Base-by-base conservation (phyloP, 108 stramenopile genomes). In the Ochromonas danica region DNA sequence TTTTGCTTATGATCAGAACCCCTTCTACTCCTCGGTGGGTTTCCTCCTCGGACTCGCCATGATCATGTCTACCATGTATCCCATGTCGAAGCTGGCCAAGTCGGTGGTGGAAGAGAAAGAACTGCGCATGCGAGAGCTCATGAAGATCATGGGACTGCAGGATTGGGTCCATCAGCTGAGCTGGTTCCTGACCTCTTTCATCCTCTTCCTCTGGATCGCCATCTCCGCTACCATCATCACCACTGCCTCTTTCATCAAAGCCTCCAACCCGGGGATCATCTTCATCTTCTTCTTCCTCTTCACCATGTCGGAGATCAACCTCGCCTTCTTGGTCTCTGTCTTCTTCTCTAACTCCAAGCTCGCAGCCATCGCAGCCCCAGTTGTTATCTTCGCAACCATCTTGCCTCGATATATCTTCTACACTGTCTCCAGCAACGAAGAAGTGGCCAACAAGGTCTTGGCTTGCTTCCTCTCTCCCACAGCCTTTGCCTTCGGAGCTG, bases 401-500 rank as follows among this genome's bases (percentile, higher is more conserved):
- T 74, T 90, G 43, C 89, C 86, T 40, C 78, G 88, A 61, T 60
- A 10, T 61, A 36, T 61, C 63, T 60, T 61, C 63, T 25, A 10
- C 41, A n/a, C 36, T n/a, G 3, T 17, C 2, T 2, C 71, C 1
- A 43, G 22, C 41, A 42, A 40, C 40, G 71, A 40, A n/a, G 40
- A 40, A n/a, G 41, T 43, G 6, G 71, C 41, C 41, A 71, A 80
- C 39, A 88, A 88, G 83, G 71, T 70, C 0, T 57, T 84, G n/a
- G 88, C 88, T 1, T 80, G 80, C 30, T 78, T 90, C 3, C 62
- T 89, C 25, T 85, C 86, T 27, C 87, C 85, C 3, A 85, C 89
- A 43, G 89, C 89, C 25, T 90, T 90, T 43, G 83, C 88, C 25
- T 90, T 90, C 65, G 89, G 89, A 22, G 89, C 89, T 40, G 89